Evolutionary conservation across 768 basidiomycete genomes (phyloP).

Genomic region (Cantharellus anzutake): DNA sequence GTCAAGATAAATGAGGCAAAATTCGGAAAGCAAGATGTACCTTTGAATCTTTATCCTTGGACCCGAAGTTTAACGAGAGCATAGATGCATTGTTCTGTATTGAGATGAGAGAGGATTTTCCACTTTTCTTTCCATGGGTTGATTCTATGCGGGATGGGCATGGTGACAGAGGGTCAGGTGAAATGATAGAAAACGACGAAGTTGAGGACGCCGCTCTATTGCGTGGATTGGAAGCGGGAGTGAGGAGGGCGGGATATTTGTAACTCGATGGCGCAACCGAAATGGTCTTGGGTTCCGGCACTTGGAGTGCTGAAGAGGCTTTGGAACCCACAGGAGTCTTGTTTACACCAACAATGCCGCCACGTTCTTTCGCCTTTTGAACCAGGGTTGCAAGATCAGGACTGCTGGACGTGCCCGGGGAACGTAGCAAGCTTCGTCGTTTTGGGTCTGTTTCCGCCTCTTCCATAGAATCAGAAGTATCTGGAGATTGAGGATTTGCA

Average conservation of each 20-base stretch:
- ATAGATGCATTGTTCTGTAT: background rate
- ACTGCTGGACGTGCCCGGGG: slow-evolving; percentile 75
- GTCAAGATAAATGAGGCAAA: slow-evolving; percentile 10
- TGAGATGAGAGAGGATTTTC: no score
- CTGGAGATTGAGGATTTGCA: slow-evolving; percentile 11
- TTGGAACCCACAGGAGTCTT: background rate
- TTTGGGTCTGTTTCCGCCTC: slow-evolving; percentile 50
- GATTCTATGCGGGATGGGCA: background rate
- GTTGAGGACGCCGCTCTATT: slow-evolving; percentile 5
- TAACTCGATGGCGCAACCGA: background rate
- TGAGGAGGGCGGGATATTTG: background rate
- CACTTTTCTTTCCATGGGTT: background rate
- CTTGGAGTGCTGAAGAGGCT: slow-evolving; percentile 10
- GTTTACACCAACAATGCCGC: slow-evolving; percentile 21
- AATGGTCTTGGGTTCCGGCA: slow-evolving; percentile 18
- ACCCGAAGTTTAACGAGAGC: background rate
- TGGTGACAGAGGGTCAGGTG: background rate
- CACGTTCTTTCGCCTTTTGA: slow-evolving; percentile 61
- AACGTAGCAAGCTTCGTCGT: slow-evolving; percentile 71
- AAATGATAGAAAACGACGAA: slow-evolving; percentile 6
- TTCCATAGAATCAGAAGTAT: slow-evolving; percentile 32
- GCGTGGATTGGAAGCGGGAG: background rate
- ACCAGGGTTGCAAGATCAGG: slow-evolving; percentile 81
- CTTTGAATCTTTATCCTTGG: no score
- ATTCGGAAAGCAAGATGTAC: slow-evolving; percentile 15